Percentiles rank a stretch among this genome's conserved stretches.
Conservation (phyloP, 768 basidiomycete species). For the Sistotremastrum suecicum region DNA sequence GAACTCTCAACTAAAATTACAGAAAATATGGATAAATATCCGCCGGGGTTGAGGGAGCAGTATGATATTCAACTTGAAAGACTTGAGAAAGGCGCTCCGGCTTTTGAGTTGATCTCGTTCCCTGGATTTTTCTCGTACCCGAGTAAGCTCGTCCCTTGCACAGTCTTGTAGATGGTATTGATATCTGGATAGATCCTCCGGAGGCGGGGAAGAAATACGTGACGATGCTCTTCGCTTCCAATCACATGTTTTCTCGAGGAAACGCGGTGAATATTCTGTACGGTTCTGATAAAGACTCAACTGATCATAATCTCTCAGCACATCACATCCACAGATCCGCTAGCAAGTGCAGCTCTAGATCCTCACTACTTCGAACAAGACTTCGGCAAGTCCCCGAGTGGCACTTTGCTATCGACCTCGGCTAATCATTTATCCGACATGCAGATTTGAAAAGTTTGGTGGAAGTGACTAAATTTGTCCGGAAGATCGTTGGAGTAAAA, state of each 20-base stretch:
- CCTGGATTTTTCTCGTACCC: not conserved
- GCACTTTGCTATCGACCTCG: too few relatives aligned
- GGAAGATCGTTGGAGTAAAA: slow-evolving; percentile 10
- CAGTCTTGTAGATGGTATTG: not conserved
- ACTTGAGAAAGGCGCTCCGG: slow-evolving; percentile 13
- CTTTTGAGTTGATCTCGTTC: slow-evolving; percentile 10
- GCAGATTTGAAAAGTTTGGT: slow-evolving; percentile 16
- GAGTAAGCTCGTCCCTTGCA: not conserved
- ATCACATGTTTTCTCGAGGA: not conserved
- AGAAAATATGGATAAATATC: slow-evolving; percentile 10
- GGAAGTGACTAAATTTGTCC: slow-evolving; percentile 17
- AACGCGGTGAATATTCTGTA: too few relatives aligned
- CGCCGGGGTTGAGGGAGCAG: slow-evolving; percentile 26
- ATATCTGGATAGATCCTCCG: not conserved
- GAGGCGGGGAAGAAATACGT: slow-evolving; percentile 3
- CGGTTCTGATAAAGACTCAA: too few relatives aligned
- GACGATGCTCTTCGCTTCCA: not conserved
- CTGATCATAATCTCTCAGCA: slow-evolving; percentile 11
- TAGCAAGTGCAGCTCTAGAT: slow-evolving; percentile 22
- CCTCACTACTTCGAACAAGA: slow-evolving; percentile 29
- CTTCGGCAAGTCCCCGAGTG: slow-evolving; percentile 16
- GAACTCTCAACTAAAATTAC: slow-evolving; percentile 13
- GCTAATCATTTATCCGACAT: not conserved
- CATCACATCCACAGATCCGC: slow-evolving; percentile 19
- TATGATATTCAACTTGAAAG: slow-evolving; percentile 22